Conservation (phyloP, 108 stramenopile genomes). For the Parietichytrium sp. region DNA sequence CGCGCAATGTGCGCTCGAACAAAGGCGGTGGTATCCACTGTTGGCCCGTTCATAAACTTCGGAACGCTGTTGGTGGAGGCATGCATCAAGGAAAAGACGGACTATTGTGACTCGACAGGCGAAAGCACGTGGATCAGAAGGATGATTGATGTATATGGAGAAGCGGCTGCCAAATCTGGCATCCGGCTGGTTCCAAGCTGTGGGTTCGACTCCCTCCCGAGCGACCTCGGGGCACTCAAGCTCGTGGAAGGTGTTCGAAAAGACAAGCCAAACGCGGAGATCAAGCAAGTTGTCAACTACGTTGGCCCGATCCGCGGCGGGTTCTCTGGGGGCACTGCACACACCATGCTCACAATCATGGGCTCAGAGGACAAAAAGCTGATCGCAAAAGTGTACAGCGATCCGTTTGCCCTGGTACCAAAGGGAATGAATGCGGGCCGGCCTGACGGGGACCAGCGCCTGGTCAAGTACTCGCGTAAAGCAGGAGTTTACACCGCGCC, state of each 20-base stretch:
- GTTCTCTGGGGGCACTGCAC: background rate
- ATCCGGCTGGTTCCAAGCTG: constrained; percentile 71
- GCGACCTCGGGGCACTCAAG: constrained; percentile 64
- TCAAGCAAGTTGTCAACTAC: background rate
- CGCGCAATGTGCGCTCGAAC: constrained; percentile 68
- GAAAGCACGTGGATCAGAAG: constrained; percentile 76
- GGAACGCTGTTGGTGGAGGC: constrained; percentile 71
- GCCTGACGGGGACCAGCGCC: background rate
- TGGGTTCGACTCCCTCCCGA: constrained; percentile 83
- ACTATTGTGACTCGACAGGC: constrained; percentile 88
- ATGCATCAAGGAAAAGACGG: constrained; percentile 74
- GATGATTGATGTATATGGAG: constrained; percentile 68
- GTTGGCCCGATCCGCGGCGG: background rate
- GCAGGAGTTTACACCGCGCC: background rate
- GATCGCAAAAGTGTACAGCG: background rate
- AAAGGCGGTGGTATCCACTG: constrained; percentile 73
- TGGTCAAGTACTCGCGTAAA: background rate
- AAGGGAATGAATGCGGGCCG: background rate
- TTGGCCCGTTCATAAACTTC: constrained; percentile 77
- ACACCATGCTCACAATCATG: background rate
- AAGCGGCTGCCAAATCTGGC: constrained; percentile 62
- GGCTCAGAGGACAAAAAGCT: background rate
- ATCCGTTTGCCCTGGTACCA: too few species aligned
- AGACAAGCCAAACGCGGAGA: background rate
- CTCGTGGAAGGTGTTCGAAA: background rate